Conservation (phyloP, 176 grass and related monocot genomes). For the Saccharum spontaneum region DNA sequence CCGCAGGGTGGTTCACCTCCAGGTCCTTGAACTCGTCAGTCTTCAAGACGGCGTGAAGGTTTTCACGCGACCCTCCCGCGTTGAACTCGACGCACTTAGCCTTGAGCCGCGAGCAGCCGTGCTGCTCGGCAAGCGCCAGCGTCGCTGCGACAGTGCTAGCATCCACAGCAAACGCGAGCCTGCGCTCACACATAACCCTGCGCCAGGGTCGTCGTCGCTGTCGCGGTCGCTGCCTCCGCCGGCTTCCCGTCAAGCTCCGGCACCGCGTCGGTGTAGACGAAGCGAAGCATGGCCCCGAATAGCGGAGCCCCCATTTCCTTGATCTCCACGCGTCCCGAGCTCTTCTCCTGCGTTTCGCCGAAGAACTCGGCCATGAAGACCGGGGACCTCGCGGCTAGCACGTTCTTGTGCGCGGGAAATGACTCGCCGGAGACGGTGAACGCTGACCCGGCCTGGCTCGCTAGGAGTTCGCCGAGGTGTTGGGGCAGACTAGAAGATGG, state of each 20-base stretch:
- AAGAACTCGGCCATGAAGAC: not conserved
- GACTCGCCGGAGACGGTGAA: slow-evolving; percentile 26
- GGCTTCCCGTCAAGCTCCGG: not conserved
- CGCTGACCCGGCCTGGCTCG: not conserved
- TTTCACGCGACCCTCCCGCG: not conserved
- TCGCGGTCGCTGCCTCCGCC: no score
- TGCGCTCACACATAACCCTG: slow-evolving; percentile 36
- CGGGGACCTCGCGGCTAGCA: slow-evolving; percentile 7
- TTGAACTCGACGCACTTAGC: slow-evolving; percentile 47
- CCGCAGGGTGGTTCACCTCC: not conserved
- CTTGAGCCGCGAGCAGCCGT: slow-evolving; percentile 46
- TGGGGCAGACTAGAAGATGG: not conserved
- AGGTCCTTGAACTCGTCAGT: not conserved
- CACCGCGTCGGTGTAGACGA: slow-evolving; percentile 43
- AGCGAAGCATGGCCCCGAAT: slow-evolving; percentile 32
- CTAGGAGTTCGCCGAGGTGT: not conserved
- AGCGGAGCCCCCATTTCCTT: no score
- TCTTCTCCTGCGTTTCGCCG: no score
- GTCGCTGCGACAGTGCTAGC: slow-evolving; percentile 16
- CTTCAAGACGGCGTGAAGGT: not conserved
- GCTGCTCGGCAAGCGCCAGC: slow-evolving; percentile 42
- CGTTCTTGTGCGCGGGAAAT: not conserved
- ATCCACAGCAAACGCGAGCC: slow-evolving; percentile 27
- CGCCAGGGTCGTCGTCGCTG: not conserved
- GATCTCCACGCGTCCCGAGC: no score